phyloP scores from a whole-genome alignment of 225 moss, liverwort and hornwort species.

The Takakia lepidozioides region DNA sequence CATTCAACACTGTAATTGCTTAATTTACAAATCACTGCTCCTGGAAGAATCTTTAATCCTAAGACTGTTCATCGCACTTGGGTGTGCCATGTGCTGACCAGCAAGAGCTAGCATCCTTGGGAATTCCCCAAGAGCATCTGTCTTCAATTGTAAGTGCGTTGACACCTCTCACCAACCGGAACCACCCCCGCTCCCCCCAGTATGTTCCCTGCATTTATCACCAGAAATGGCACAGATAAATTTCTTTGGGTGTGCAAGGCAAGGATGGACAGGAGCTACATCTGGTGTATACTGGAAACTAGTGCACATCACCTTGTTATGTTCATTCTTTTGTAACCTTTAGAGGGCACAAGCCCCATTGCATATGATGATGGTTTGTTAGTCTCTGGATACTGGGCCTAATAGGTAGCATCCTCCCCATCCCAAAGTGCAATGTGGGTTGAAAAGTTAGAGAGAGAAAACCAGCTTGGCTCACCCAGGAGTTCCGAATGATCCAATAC shows the following conservation, averaged over 20 bases:
- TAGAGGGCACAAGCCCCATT: not conserved
- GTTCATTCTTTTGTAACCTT: too few relatives aligned
- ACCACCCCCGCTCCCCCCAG: conserved; percentile 93
- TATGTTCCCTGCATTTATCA: conserved; percentile 95
- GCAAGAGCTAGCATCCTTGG: conserved; percentile 71
- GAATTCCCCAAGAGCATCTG: conserved; percentile 73
- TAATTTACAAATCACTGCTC: too few relatives aligned
- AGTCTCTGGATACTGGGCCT: not conserved
- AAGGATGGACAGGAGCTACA: not conserved
- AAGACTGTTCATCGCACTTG: too few relatives aligned
- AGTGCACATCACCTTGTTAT: too few relatives aligned
- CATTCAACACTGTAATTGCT: too few relatives aligned
- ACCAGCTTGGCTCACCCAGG: conserved; percentile 48
- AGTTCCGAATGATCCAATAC: conserved; percentile 84
- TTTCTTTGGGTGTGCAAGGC: too few relatives aligned
- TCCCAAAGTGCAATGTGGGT: not conserved
- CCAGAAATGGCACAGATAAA: too few relatives aligned
- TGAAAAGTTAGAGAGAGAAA: not conserved
- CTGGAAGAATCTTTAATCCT: too few relatives aligned
- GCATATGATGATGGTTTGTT: not conserved
- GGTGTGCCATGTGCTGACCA: conserved; percentile 68
- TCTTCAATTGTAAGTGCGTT: conserved; percentile 67
- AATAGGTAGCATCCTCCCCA: conserved; percentile 2
- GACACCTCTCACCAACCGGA: conserved; percentile 66
- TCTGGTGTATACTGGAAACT: too few relatives aligned